Evolutionary conservation across 2,329 filamentous ascomycete species (phyloP).

Genomic region (Arthrinium puccinioides): DNA sequence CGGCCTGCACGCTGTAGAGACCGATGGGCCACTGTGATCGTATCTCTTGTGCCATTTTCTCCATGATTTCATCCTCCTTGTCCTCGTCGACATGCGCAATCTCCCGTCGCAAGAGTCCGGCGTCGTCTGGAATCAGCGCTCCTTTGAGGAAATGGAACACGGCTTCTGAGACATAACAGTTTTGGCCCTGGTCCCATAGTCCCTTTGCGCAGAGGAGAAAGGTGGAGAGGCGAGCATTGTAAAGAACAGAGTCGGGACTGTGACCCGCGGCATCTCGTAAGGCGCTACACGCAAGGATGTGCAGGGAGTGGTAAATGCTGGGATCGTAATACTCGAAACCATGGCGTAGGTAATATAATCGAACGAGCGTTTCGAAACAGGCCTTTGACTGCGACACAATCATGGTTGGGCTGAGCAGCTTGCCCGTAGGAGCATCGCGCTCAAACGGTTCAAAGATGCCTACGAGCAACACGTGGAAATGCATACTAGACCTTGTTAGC

Average conservation of each 20-base stretch:
- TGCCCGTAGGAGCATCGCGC: constrained; percentile 6
- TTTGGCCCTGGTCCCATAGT: constrained; percentile 17
- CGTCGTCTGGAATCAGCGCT: constrained; percentile 11
- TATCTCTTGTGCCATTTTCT: constrained; percentile 11
- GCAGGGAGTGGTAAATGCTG: constrained; percentile 12
- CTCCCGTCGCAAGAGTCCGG: constrained; percentile 8
- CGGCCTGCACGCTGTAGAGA: constrained; percentile 10
- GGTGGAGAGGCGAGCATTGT: constrained; percentile 14
- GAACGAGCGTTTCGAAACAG: constrained; percentile 19
- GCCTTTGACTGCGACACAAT: constrained; percentile 13
- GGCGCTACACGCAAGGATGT: constrained; percentile 12
- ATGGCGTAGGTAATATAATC: constrained; percentile 23
- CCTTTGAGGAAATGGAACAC: constrained; percentile 12
- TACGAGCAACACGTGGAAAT: constrained; percentile 28
- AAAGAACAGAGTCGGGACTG: not conserved
- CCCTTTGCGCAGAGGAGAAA: constrained; percentile 18
- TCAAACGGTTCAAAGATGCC: constrained; percentile 20
- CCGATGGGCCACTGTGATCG: constrained; percentile 17
- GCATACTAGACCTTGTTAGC: constrained; percentile 21
- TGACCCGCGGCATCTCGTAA: constrained; percentile 7
- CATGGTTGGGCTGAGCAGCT: constrained; percentile 5
- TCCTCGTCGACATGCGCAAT: constrained; percentile 10
- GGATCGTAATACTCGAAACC: constrained; percentile 17
- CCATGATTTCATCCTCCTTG: constrained; percentile 7
- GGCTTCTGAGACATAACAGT: constrained; percentile 13